Conservation (phyloP, 2,329 filamentous ascomycete species). For the Teratosphaeria nubilosa region DNA sequence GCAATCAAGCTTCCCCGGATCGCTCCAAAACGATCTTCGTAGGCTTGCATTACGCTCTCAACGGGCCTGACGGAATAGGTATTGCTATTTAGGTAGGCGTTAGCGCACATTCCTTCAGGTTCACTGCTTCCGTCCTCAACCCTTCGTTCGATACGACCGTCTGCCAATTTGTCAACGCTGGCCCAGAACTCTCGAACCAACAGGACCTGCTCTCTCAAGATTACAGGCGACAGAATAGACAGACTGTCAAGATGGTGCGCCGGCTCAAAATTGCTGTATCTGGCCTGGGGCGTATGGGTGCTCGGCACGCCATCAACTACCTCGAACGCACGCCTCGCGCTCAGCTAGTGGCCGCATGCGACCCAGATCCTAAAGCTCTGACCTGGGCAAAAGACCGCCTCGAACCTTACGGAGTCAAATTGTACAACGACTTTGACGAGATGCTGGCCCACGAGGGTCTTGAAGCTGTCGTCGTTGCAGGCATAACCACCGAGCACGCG, state of each 20-base stretch:
- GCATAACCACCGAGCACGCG: slow-evolving; percentile 47
- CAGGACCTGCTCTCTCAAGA: background rate
- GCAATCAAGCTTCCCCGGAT: background rate
- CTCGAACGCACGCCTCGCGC: slow-evolving; percentile 36
- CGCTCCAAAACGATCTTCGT: background rate
- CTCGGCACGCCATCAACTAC: slow-evolving; percentile 35
- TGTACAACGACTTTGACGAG: slow-evolving; percentile 46
- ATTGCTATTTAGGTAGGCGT: background rate
- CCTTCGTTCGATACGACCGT: background rate
- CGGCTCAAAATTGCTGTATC: slow-evolving; percentile 36
- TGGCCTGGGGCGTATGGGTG: slow-evolving; percentile 42
- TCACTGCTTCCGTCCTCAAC: background rate
- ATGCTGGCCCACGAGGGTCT: slow-evolving; percentile 48
- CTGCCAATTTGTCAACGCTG: background rate
- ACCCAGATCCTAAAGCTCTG: slow-evolving; percentile 32
- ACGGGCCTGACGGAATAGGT: background rate
- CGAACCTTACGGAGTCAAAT: slow-evolving; percentile 40
- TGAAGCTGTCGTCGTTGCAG: slow-evolving; percentile 46
- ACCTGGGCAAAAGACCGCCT: slow-evolving; percentile 43
- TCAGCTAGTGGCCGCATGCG: slow-evolving; percentile 39
- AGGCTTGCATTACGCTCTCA: slow-evolving; percentile 1
- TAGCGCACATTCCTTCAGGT: no score
- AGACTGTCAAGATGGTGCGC: slow-evolving; percentile 18
- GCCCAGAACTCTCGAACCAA: background rate
- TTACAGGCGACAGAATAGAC: background rate